A percentile compares a stretch with the other conserved stretches of the same genome.
These are phyloP conservation scores for Podaxis pistillaris DNA, from an alignment of 768 basidiomycete species.

Conservation along the genomic window DNA sequence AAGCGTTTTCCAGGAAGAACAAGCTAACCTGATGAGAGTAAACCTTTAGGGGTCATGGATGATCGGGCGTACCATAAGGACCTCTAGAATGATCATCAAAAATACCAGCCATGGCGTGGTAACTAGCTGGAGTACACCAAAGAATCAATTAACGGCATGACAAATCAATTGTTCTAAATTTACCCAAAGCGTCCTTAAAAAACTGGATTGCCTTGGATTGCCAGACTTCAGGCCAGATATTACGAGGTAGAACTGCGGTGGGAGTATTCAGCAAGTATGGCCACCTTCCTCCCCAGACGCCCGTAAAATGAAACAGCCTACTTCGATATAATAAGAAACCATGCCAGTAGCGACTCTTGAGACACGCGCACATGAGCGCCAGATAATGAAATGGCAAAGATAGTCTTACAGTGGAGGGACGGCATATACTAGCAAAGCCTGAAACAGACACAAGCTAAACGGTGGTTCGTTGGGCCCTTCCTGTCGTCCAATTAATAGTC, in stretches of 20 bases:
- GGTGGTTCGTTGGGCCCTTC: neutral
- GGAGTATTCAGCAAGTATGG: neutral
- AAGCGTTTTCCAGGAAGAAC: slow-evolving; percentile 1
- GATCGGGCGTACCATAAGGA: neutral
- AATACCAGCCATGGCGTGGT: slow-evolving; percentile 11
- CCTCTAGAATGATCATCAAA: slow-evolving; percentile 6
- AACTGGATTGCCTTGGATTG: neutral
- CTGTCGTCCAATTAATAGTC: slow-evolving; percentile 3
- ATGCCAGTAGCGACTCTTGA: neutral
- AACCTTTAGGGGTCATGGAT: neutral
- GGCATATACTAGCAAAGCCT: slow-evolving; percentile 8
- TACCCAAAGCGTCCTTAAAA: neutral
- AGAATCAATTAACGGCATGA: neutral
- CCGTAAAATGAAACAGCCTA: neutral
- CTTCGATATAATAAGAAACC: slow-evolving; percentile 10
- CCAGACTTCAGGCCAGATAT: slow-evolving; percentile 3
- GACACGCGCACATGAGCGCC: neutral
- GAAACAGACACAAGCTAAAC: neutral
- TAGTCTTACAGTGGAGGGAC: slow-evolving; percentile 1
- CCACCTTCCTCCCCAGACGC: neutral
- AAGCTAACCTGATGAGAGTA: neutral
- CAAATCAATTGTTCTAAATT: neutral
- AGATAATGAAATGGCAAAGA: neutral
- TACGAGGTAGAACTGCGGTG: slow-evolving; percentile 1
- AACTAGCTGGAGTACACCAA: neutral